Conservation (phyloP, 306 rosid species). For the Begonia masoniana region DNA sequence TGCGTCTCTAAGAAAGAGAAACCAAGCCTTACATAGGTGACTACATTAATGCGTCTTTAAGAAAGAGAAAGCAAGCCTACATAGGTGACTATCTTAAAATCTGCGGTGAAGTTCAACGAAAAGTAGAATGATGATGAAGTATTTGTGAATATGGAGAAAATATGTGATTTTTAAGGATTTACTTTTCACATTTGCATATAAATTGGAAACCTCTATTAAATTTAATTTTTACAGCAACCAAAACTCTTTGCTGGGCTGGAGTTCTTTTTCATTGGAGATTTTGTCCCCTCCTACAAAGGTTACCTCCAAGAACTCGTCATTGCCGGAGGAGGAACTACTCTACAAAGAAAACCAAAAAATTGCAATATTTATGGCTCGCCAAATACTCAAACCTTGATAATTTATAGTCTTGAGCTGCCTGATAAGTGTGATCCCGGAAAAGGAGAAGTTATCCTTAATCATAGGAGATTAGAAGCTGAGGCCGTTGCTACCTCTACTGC, state of each 20-base stretch:
- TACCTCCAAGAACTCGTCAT: slow-evolving; percentile 65
- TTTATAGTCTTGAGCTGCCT: slow-evolving; percentile 68
- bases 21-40: not conserved
- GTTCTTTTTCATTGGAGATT: slow-evolving; percentile 71
- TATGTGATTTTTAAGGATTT: not conserved
- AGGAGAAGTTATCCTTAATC: slow-evolving; percentile 18
- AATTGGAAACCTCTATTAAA: too few species aligned
- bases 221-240: slow-evolving; percentile 51
- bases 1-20: not conserved
- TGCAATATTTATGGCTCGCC: slow-evolving; percentile 13
- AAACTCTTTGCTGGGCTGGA: slow-evolving; percentile 58
- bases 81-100: not conserved
- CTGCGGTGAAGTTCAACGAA: not conserved
- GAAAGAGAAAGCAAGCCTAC: not conserved
- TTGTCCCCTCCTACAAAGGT: slow-evolving; percentile 53
- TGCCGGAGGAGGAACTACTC: slow-evolving; percentile 82
- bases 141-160: too few species aligned
- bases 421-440: slow-evolving; percentile 26
- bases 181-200: not conserved
- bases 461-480: slow-evolving; percentile 43
- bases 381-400: slow-evolving; percentile 37
- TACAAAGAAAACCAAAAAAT: slow-evolving; percentile 69
- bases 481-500: slow-evolving; percentile 48
- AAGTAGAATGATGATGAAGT: too few species aligned
- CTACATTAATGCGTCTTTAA: not conserved